Conservation (phyloP, 176 grass and related monocot species). For the Lolium multiflorum region DNA sequence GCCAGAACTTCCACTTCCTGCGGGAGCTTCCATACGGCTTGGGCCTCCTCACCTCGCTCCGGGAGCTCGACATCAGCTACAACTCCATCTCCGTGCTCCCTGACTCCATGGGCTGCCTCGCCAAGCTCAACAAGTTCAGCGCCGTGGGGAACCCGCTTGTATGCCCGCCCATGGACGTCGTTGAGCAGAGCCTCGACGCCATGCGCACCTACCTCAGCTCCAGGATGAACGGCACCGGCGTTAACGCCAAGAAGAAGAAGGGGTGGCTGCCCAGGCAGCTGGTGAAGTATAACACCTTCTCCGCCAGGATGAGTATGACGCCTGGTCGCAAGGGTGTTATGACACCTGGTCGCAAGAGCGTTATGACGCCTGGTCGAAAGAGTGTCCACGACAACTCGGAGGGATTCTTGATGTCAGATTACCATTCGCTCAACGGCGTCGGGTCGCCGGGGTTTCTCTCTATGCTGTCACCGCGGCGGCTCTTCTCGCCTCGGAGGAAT, state of each 20-base stretch:
- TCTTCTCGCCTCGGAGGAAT: constrained; percentile 73
- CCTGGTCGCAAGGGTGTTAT: constrained; percentile 45
- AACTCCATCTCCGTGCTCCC: constrained; percentile 78
- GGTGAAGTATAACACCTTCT: constrained; percentile 72
- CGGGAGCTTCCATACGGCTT: constrained; percentile 74
- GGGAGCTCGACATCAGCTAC: constrained; percentile 94
- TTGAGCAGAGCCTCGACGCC: constrained; percentile 78
- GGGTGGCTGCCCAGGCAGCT: constrained; percentile 68
- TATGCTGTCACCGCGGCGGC: constrained; percentile 77
- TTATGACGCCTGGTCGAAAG: too few relatives aligned
- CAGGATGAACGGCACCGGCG: constrained; percentile 61
- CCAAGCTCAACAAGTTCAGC: constrained; percentile 72
- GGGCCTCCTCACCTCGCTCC: constrained; percentile 76
- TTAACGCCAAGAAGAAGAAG: constrained; percentile 43
- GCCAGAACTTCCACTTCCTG: constrained; percentile 91
- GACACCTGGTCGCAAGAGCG: constrained; percentile 37
- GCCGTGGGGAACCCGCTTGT: constrained; percentile 80
- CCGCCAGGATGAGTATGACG: constrained; percentile 50
- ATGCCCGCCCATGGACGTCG: constrained; percentile 73
- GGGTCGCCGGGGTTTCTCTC: constrained; percentile 72
- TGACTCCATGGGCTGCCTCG: constrained; percentile 85
- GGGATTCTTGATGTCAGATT: constrained; percentile 74
- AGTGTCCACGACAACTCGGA: constrained; percentile 43
- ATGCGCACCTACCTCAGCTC: constrained; percentile 74
- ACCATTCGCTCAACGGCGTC: constrained; percentile 66